Evolutionary conservation across 306 rosid species (phyloP).

Genomic region (Pueraria montana): DNA sequence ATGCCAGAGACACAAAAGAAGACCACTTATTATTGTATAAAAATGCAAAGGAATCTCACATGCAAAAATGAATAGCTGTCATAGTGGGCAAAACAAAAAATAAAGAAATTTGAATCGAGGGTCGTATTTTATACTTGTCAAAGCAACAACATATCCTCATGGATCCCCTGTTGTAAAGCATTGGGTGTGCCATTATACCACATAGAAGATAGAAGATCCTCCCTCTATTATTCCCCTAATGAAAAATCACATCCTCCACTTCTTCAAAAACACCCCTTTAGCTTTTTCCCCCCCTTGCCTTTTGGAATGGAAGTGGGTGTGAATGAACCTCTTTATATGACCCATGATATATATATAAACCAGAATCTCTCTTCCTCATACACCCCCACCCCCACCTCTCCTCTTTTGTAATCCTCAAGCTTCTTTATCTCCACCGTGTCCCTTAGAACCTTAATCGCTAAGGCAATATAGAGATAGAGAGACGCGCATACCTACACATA

Average conservation of each 20-base stretch:
- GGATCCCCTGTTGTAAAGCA: conserved; percentile 53
- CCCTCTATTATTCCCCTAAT: conserved; percentile 51
- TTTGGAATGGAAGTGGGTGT: conserved; percentile 55
- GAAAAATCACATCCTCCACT: conserved; percentile 57
- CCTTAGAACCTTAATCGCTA: conserved; percentile 57
- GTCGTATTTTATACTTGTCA: conserved; percentile 29
- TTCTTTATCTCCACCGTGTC: conserved; percentile 57
- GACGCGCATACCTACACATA: neutral
- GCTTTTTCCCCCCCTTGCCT: conserved; percentile 34
- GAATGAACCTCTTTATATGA: conserved; percentile 62
- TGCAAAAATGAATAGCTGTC: conserved; percentile 26
- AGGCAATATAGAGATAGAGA: conserved; percentile 38
- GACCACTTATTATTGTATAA: conserved; percentile 13
- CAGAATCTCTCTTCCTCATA: conserved; percentile 57
- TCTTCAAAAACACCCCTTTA: conserved; percentile 49
- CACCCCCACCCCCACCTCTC: conserved; percentile 14
- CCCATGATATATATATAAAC: conserved; percentile 49
- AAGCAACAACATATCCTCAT: conserved; percentile 61
- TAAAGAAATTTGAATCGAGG: conserved; percentile 42
- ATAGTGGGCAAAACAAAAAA: neutral
- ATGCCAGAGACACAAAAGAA: conserved; percentile 1
- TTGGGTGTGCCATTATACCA: conserved; percentile 37
- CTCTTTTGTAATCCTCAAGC: conserved; percentile 73
- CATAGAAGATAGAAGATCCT: conserved; percentile 61
- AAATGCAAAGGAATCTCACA: conserved; percentile 58